Evolutionary conservation across 1,284 basidiomycete genomes (phyloP), one percentile per base, ranked within the genome.

Genomic region (Ceratobasidium sp.): DNA sequence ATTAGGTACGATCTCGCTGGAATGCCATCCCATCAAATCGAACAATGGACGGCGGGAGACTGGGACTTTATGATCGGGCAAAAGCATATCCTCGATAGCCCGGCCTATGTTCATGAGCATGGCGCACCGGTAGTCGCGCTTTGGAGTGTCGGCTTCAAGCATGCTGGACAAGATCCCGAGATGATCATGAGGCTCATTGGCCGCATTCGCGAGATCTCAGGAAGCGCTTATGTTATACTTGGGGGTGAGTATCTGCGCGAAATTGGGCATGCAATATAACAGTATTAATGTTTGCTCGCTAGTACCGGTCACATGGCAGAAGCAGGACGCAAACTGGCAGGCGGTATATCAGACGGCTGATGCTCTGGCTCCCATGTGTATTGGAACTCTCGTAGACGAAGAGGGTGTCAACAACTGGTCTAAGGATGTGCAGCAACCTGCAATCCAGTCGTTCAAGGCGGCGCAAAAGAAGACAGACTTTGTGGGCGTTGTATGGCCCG

Each of bases 1-100:
- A 2, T 38, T 71, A 91, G 90, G 90, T 92, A 92, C 75, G 90
- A 92, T 77, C 85, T 91, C 1, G 84, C 87, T 2, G 86, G 87
- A 25, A 86, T 91, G 15, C 76, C 86, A 13, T 77, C 87, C 4
- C 83, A 89, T 70, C 83, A 83, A 60, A 82, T 91, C 25, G 83
- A 84, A 69, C 75, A 77, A 6, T 79, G 91, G 47, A 76, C 92
- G 8, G 82, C 87, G 69, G 81, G 81, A 47, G 90, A 92, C 76
- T 90, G 89, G 88, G 74, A 78, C 4, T 88, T 91, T 76, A 85
- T 92, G 32, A 74, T 91, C 12, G 81, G 78, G 53, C 80, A 85
- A 32, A 83, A 87, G 74, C 80, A 82, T 22, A 75, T 91, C 13
- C 78, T 92, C 15, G 85, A 89, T 70, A 88, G 86, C 70, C 89